Base-by-base conservation (phyloP, 371 early-diverging fungal genomes). In the Mucor mucedo region DNA sequence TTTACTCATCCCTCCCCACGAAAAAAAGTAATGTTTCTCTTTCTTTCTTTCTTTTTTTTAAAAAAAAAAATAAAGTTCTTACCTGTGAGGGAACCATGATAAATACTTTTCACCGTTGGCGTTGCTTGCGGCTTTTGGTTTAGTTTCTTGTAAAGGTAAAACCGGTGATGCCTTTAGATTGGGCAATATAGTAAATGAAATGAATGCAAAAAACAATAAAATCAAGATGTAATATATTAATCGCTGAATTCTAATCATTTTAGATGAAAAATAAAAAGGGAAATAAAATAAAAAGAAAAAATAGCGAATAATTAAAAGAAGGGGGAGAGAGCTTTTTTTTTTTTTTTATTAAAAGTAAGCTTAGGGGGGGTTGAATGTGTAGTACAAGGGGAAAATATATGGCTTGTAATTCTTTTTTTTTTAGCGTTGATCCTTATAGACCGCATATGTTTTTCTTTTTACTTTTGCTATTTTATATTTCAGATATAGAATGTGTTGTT, bases 71-170 rank as follows among this genome's bases (percentile, higher is more conserved):
- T 1, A 13, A 42, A 13, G 10, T 42, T 39, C 3, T 61, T 68
- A 71, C 72, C 72, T 64, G 48, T 71, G 72, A 55, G 72, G 72
- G 6, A 71, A 71, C 72, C 72, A 71, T 38, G 72, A 71, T 10
- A 71, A 45, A 35, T 71, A 71, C 54, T 41, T 64, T 49, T 71
- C 72, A 60, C 55, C 60, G 7, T 59, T 62, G 32, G 67, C 52
- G 14, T 57, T 49, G 8, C 39, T 30, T 52, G 44, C 57, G 48
- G 48, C 14, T 60, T 49, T 30, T 11, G 30, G 5, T n/a, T 28
- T 3, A n/a, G 33, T 27, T 53, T 52, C 29, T 13, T 39, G 14
- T 41, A 29, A 9, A 58, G 45, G 14, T 42, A 45, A 49, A 5
- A 39, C 8, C 6, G 40, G 16, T 11, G 56, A 5, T 32, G 48